Evolutionary conservation across 495 filamentous ascomycete species (phyloP), one percentile per base, ranked within the genome.

Genomic region (Thozetella sp.): DNA sequence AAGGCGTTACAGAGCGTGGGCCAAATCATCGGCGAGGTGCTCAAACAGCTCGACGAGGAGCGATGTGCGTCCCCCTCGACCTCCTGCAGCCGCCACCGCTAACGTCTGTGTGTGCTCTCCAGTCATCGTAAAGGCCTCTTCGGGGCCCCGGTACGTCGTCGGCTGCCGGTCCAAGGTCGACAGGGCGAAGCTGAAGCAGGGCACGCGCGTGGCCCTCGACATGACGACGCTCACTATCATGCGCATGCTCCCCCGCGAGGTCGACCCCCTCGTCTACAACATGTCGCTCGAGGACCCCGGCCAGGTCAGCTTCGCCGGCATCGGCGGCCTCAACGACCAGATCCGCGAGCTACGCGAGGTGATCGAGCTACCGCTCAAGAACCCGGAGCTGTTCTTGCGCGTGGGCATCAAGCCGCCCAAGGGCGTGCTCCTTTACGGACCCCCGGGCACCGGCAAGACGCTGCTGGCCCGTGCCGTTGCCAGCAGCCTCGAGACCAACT

Each of bases 221-320:
- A 99, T 99, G 96, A 99, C 96, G 37, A 99, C 96, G 17, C 88
- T 99, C 61, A 99, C 96, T 25, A 99, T 99, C 75, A 99, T 99
- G 96, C 91, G 96, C 59, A 99, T 99, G 96, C 79, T 99, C 43
- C 96, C 96, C 43, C 91, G 96, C 64, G 96, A 99, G 80, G 96
- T 99, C 63, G 96, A 99, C 71, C 96, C 96, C 19, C 79, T 98
- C 63, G 96, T 99, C 53, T 99, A 99, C 84, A 99, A 97, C 81
- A 99, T 99, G 96, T 99, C 96, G 45, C 79, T 99, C 58, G 96
- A 98, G 76, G 96, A 99, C 70, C 95, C 96, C 1, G 96, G 96
- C 20, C 93, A 97, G 73, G 90, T 99, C 74, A 97, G 90, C 80
- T 99, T 99, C 69, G 94, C 88, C n/a, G 96, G 96, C 63, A 99